Evolutionary conservation across 768 basidiomycete species (phyloP), one percentile per base, ranked within the genome.

Genomic region (Cystobasidium ongulense): DNA sequence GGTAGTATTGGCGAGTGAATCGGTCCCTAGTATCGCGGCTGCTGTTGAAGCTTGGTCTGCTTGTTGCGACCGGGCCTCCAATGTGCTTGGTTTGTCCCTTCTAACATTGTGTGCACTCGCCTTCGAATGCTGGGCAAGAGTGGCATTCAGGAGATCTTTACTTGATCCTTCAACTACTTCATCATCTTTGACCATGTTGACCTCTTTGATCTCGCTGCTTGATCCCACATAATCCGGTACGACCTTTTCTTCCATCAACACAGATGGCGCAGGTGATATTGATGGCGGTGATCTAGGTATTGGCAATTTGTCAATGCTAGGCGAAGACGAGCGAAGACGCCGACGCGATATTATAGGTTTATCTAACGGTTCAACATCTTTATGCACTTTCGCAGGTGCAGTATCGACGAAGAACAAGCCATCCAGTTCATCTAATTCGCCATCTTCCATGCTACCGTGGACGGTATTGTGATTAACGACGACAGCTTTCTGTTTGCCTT

Each of bases 381-480:
- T 50, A 50, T 11, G 57, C 21, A 29, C 11, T 13, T 13, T 59
- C 17, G 17, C 57, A 27, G 25, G 57, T 29, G 57, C 33, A 27
- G 57, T 59, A 59, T 59, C 57, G 29, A 59, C 23, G 36, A 64
- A 64, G 35, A 64, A 64, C 63, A 64, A 35, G 36, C 63, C 63
- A 39, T 35, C 63, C 36, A 39, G 63, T 39, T n/a, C 63, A 64
- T 64, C 63, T 10, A 39, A 27, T 64, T 64, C 63, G 38, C 57
- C 57, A 27, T 59, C 57, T 41, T 64, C 63, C 63, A 39, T 36
- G n/a, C n/a, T 50, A 4, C 8, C 46, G n/a, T n/a, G n/a, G n/a
- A n/a, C n/a, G 18, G 46, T 50, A 21, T 50, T 50, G 21, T n/a
- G 4, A n/a, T 21, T 50, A 3, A n/a, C 15, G 15, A 17, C 8